Percentiles rank a stretch among this genome's conserved stretches.
Conservation (phyloP, 495 filamentous ascomycete genomes). For the Lentithecium fluviatile region DNA sequence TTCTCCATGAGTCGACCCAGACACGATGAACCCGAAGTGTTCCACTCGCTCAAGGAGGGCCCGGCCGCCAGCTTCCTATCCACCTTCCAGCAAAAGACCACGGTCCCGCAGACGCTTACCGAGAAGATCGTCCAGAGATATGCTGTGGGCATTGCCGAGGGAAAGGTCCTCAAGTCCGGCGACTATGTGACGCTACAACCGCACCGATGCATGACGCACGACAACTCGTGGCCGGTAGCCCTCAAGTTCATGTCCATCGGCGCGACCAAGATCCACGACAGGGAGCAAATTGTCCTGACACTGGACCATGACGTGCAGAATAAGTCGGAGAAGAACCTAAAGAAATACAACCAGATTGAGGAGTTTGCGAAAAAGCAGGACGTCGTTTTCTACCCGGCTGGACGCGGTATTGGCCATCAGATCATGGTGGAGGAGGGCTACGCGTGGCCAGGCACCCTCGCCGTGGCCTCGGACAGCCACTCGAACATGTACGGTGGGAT, state of each 20-base stretch:
- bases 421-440: slow-evolving; percentile 86
- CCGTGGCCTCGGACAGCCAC: slow-evolving; percentile 80
- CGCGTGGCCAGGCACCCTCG: slow-evolving; percentile 78
- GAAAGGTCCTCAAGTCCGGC: slow-evolving; percentile 69
- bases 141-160: slow-evolving; percentile 65
- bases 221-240: slow-evolving; percentile 86
- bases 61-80: slow-evolving; percentile 42
- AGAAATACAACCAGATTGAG: slow-evolving; percentile 84
- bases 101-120: slow-evolving; percentile 74
- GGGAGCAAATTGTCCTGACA: slow-evolving; percentile 79
- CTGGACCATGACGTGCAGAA: slow-evolving; percentile 96
- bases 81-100: slow-evolving; percentile 37
- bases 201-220: slow-evolving; percentile 83
- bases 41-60: slow-evolving; percentile 45
- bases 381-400: slow-evolving; percentile 80
- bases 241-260: slow-evolving; percentile 87
- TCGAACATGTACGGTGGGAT: slow-evolving; percentile 91
- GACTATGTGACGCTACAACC: slow-evolving; percentile 82
- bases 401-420: slow-evolving; percentile 83
- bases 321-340: slow-evolving; percentile 74
- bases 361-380: slow-evolving; percentile 79
- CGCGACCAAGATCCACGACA: slow-evolving; percentile 70
- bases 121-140: slow-evolving; percentile 90
- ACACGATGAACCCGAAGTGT: slow-evolving; percentile 40
- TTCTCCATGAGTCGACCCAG: slow-evolving; percentile 6